Conservation (phyloP, 352 stramenopile species). For the Globisporangium canariense region DNA sequence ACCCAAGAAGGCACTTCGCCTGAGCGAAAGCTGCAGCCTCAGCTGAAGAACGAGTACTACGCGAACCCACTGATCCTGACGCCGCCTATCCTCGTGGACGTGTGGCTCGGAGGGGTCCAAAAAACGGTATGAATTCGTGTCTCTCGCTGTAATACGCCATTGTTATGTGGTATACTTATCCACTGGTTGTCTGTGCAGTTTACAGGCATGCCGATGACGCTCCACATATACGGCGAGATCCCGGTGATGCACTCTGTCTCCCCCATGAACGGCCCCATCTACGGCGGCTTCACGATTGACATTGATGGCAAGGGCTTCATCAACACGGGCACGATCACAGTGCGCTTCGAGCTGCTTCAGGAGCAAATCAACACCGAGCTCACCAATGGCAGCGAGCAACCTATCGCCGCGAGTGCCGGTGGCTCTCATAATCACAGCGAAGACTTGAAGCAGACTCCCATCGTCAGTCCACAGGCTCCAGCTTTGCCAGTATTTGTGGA, state of each 20-base stretch:
- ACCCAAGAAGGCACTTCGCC: neutral
- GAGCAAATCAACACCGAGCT: neutral
- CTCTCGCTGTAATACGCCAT: neutral
- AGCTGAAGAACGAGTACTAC: neutral
- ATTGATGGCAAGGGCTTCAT: constrained; percentile 64
- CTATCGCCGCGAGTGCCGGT: neutral
- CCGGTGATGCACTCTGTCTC: constrained; percentile 37
- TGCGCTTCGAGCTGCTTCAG: constrained; percentile 60
- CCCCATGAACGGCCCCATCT: constrained; percentile 74
- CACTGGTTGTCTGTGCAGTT: constrained; percentile 28
- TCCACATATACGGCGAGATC: constrained; percentile 53
- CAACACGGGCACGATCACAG: constrained; percentile 51
- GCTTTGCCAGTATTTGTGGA: constrained; percentile 11
- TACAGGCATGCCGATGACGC: constrained; percentile 39
- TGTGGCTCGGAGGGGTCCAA: constrained; percentile 56
- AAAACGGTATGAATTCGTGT: constrained; percentile 31
- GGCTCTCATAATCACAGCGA: neutral
- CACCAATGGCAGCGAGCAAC: neutral
- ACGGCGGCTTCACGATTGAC: constrained; percentile 56
- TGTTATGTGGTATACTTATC: neutral
- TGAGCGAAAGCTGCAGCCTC: neutral
- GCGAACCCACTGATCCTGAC: constrained; percentile 7
- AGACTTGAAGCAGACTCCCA: neutral
- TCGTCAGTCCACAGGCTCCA: neutral
- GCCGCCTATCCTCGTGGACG: constrained; percentile 48